A percentile compares a stretch with the other conserved stretches of the same genome.
Evolutionary conservation across 495 filamentous ascomycete species (phyloP).

Genomic region (Penicillium canescens): DNA sequence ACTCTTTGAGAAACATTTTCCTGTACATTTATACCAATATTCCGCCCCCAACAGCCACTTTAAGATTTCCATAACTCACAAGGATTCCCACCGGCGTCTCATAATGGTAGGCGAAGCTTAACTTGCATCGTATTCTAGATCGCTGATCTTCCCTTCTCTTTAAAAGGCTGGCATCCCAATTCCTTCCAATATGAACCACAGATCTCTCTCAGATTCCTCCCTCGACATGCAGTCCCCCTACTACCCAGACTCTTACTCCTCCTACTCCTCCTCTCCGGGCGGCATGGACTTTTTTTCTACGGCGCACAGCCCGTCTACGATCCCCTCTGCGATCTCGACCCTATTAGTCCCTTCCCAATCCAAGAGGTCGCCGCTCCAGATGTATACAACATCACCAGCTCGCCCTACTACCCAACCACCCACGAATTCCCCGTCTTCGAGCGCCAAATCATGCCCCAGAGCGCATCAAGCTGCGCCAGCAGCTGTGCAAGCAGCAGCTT

Average conservation of each 20-base stretch:
- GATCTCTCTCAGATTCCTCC: neutral
- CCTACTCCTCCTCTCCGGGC: constrained; percentile 29
- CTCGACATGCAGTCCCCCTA: constrained; percentile 28
- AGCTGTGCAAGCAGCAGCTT: constrained; percentile 23
- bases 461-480: constrained; percentile 22
- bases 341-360: constrained; percentile 16
- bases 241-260: constrained; percentile 24
- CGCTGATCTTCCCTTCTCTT: constrained; percentile 3
- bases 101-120: constrained; percentile 21
- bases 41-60: neutral
- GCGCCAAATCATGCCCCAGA: constrained; percentile 11
- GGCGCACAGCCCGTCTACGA: constrained; percentile 25
- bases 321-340: constrained; percentile 20
- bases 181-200: neutral
- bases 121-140: constrained; percentile 10
- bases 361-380: constrained; percentile 20
- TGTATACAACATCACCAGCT: constrained; percentile 25
- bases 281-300: constrained; percentile 34
- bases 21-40: neutral
- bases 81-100: constrained; percentile 23
- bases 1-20: neutral
- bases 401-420: constrained; percentile 20
- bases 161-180: constrained; percentile 19
- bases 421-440: constrained; percentile 17
- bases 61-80: neutral